Percentiles rank a stretch among this genome's conserved stretches.
Conservation (phyloP, 2,329 filamentous ascomycete genomes). For the Cercospora sp. region DNA sequence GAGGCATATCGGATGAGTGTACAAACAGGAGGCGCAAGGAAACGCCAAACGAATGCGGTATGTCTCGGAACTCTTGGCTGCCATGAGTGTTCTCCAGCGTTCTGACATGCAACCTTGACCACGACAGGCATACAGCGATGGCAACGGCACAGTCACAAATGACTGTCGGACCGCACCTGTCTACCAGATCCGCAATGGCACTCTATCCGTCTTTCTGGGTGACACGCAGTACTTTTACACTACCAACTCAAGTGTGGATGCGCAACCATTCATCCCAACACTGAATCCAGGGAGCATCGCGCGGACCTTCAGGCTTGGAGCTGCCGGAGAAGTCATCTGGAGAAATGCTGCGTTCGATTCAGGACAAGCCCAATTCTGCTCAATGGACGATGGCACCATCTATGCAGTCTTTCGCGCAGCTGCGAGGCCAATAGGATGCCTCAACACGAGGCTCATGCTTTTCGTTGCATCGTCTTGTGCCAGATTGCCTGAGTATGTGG, state of each 20-base stretch:
- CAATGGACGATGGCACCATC: slow-evolving; percentile 7
- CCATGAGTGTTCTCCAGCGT: not conserved
- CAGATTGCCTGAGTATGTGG: slow-evolving; percentile 1
- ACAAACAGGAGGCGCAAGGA: not conserved
- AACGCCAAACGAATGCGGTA: slow-evolving; percentile 9
- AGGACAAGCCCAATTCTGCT: slow-evolving; percentile 16
- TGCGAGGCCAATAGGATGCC: slow-evolving; percentile 6
- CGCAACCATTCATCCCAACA: slow-evolving; percentile 8
- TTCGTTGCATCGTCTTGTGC: slow-evolving; percentile 15
- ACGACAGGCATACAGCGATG: slow-evolving; percentile 24
- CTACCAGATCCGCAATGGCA: slow-evolving; percentile 14
- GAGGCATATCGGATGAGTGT: slow-evolving; percentile 10
- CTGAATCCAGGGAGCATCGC: not conserved
- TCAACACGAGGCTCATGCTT: not conserved
- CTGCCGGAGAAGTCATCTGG: slow-evolving; percentile 9
- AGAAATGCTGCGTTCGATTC: slow-evolving; percentile 10
- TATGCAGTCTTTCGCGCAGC: slow-evolving; percentile 14
- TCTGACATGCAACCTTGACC: not conserved
- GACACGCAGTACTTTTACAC: slow-evolving; percentile 11
- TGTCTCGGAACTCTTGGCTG: not conserved
- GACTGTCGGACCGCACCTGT: slow-evolving; percentile 12
- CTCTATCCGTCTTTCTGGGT: not conserved
- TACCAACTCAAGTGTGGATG: slow-evolving; percentile 4
- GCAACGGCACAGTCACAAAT: slow-evolving; percentile 31
- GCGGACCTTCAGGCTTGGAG: slow-evolving; percentile 6